Evolutionary conservation across 805 yeast species (phyloP), one percentile per base, ranked within the genome.

Genomic region (Ogataea paradorogensis): DNA sequence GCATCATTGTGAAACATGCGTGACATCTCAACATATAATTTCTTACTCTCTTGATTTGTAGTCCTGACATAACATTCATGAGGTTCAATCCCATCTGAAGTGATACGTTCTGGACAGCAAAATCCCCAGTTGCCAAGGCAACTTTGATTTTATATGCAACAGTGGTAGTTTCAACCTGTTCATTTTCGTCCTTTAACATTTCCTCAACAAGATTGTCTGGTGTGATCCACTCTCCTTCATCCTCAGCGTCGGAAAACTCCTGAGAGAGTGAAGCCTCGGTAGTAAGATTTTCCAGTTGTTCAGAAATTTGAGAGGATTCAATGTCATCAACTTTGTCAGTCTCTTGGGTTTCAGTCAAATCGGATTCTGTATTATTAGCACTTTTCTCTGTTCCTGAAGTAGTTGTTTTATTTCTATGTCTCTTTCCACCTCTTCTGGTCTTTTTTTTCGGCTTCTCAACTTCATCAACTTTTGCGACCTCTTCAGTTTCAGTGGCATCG

Each of bases 21-120:
- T 93, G 96, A 63, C 99, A 93, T 64, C 99, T 74, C 57, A 86
- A 74, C 97, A 91, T 91, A 61, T 87, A 90, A 67, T 84, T 87
- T 60, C 95, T 76, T 24, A 93, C 84, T 59, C 86, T 78, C 50
- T 78, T 83, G 63, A 93, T 90, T 53, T 82, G 88, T 47, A 81
- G 69, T 15, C 99, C 99, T 1, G 90, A 78, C 67, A 78, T 73
- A 16, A 85, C 71, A 62, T 90, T 90, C 80, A 93, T 83, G 51
- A 91, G 70, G 50, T 86, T 84, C 42, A 93, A 63, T 5, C 96
- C 96, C 52, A 93, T 73, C 62, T 91, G 98, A 66, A 93, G 71
- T 1, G 96, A 77, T 11, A 90, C 96, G 63, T 93, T 93, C 63
- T 93, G 99, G 55, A 91, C 87, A 2, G 99, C 98, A 67, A 91